Evolutionary conservation across 305 asterid species (phyloP).

Genomic region (Lippia alba): DNA sequence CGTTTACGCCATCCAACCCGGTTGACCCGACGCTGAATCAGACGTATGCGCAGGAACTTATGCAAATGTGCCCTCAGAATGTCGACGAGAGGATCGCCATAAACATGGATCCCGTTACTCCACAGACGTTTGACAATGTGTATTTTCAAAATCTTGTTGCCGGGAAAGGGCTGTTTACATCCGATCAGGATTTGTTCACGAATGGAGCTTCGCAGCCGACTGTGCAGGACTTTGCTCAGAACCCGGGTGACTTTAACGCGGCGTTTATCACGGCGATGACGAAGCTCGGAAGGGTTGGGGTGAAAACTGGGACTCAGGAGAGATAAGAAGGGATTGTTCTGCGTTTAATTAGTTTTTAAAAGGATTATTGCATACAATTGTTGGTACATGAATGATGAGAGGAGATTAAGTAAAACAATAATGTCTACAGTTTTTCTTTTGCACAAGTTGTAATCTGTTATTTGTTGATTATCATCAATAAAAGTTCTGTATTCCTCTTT

Average conservation of each 20-base stretch:
- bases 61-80: conserved; percentile 56
- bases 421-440: conserved; percentile 11
- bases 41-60: conserved; percentile 61
- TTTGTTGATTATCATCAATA: conserved; percentile 19
- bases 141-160: conserved; percentile 61
- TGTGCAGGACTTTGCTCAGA: conserved; percentile 60
- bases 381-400: neutral
- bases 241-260: conserved; percentile 45
- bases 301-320: conserved; percentile 67
- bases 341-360: conserved; percentile 44
- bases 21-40: conserved; percentile 71
- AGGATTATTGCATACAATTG: neutral
- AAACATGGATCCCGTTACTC: conserved; percentile 66
- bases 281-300: conserved; percentile 76
- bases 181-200: conserved; percentile 72
- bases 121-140: conserved; percentile 61
- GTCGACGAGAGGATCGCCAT: conserved; percentile 58
- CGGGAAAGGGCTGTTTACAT: conserved; percentile 72
- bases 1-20: conserved; percentile 52
- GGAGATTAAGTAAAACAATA: conserved; percentile 18
- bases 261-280: conserved; percentile 70
- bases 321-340: conserved; percentile 67
- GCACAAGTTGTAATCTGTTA: neutral
- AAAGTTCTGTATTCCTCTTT: neutral
- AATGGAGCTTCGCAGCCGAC: conserved; percentile 47